Percentiles rank a stretch among this genome's conserved stretches.
Conservation (phyloP, 768 basidiomycete species). For the Termitomyces sp. region DNA sequence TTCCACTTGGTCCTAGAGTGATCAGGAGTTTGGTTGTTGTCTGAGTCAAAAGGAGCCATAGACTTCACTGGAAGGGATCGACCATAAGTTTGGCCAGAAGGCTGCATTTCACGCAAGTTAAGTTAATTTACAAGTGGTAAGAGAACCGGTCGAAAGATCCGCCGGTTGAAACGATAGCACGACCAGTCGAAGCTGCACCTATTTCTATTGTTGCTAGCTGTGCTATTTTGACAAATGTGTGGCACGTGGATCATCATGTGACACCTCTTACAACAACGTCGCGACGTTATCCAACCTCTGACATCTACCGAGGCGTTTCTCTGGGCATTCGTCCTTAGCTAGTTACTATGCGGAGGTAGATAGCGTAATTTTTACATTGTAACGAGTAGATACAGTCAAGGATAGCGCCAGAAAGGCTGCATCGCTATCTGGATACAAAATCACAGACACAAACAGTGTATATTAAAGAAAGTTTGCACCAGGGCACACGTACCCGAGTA, state of each 20-base stretch:
- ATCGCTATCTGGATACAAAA: background rate
- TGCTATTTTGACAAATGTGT: background rate
- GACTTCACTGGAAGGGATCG: slow-evolving; percentile 47
- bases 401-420: background rate
- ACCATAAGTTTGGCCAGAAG: slow-evolving; percentile 38
- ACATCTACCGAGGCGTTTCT: too few species aligned
- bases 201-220: background rate
- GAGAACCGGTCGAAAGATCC: background rate
- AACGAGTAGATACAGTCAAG: too few species aligned
- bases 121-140: background rate
- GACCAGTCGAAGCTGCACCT: background rate
- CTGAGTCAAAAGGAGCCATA: background rate
- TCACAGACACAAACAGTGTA: too few species aligned
- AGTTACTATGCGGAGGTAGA: too few species aligned
- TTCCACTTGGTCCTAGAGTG: slow-evolving; percentile 69
- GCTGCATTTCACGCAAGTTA: background rate
- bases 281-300: too few species aligned
- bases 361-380: too few species aligned
- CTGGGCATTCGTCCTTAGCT: too few species aligned
- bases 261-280: too few species aligned
- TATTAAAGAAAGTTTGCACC: background rate
- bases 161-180: background rate
- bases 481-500: too few species aligned
- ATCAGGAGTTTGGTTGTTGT: slow-evolving; percentile 2
- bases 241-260: background rate